Conservation (phyloP, 768 basidiomycete genomes). For the Phaeotremella skinneri region DNA sequence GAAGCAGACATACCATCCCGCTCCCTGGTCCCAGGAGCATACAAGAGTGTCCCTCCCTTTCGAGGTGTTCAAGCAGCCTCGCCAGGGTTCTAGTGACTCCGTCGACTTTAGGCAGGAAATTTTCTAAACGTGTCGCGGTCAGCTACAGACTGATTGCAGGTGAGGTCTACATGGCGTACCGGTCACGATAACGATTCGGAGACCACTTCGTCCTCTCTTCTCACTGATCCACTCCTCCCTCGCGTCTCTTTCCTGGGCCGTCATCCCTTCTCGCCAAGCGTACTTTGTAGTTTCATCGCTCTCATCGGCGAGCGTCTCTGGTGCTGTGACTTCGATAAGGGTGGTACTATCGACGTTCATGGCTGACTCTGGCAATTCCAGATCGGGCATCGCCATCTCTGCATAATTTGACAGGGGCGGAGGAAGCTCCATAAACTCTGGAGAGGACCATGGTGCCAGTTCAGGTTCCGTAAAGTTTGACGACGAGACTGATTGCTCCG, state of each 20-base stretch:
- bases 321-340: not conserved
- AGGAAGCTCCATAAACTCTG: not conserved
- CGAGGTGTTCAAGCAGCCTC: slow-evolving; percentile 54
- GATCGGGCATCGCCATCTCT: not conserved
- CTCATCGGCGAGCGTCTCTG: not conserved
- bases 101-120: slow-evolving; percentile 56
- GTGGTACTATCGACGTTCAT: not conserved
- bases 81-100: slow-evolving; percentile 56
- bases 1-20: slow-evolving; percentile 38
- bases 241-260: slow-evolving; percentile 24
- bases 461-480: not conserved
- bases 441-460: not conserved
- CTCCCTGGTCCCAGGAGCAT: slow-evolving; percentile 55
- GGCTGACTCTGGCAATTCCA: not conserved
- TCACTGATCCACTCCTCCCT: slow-evolving; percentile 32
- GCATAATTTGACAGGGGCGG: not conserved
- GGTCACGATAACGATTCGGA: slow-evolving; percentile 49
- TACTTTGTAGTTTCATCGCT: not conserved
- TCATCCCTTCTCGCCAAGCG: slow-evolving; percentile 34
- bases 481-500: slow-evolving; percentile 1
- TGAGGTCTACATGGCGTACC: slow-evolving; percentile 17
- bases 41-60: slow-evolving; percentile 54
- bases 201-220: slow-evolving; percentile 34
- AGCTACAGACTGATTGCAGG: not conserved
- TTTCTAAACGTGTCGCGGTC: slow-evolving; percentile 36